These are phyloP conservation scores for Chaetomiaceae sp. DNA, from an alignment of 2,329 filamentous ascomycete genomes.

Conservation along the genomic window DNA sequence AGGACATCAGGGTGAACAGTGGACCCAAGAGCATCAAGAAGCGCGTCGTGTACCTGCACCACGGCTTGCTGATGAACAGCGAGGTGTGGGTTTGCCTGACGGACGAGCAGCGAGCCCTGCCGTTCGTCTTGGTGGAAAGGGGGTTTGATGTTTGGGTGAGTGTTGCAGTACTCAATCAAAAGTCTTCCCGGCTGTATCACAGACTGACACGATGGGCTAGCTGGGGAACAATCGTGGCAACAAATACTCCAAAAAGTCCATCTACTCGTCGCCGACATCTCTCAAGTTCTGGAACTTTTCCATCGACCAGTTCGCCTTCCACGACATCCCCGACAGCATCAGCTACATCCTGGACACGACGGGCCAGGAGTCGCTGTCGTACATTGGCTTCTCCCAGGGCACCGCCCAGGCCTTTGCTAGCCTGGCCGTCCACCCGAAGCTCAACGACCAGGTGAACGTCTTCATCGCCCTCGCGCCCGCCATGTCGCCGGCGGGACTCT, in stretches of 20 bases:
- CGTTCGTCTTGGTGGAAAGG: slow-evolving; percentile 81
- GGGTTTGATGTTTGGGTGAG: slow-evolving; percentile 93
- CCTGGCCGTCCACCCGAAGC: slow-evolving; percentile 81
- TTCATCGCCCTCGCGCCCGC: slow-evolving; percentile 95
- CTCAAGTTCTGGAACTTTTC: slow-evolving; percentile 93
- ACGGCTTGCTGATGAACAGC: slow-evolving; percentile 96
- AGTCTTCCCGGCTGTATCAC: no score
- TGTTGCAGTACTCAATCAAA: slow-evolving; percentile 12
- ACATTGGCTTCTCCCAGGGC: slow-evolving; percentile 95
- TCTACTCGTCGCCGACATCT: slow-evolving; percentile 68
- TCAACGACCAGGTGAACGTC: slow-evolving; percentile 91
- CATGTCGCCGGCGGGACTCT: slow-evolving; percentile 89
- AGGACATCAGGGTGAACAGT: slow-evolving; percentile 70
- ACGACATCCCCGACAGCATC: slow-evolving; percentile 95
- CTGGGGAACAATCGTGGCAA: slow-evolving; percentile 97
- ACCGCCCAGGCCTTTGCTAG: slow-evolving; percentile 95
- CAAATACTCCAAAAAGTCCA: slow-evolving; percentile 97
- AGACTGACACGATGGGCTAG: slow-evolving; percentile 38
- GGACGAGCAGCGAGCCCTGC: slow-evolving; percentile 76
- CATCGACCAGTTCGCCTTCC: slow-evolving; percentile 96
- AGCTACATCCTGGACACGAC: slow-evolving; percentile 85
- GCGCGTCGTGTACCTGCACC: slow-evolving; percentile 88
- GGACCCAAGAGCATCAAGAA: slow-evolving; percentile 66
- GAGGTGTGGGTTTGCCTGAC: slow-evolving; percentile 97
- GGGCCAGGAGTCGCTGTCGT: slow-evolving; percentile 76